These are phyloP conservation scores for Clohesyomyces aquaticus DNA, from an alignment of 495 filamentous ascomycete species.

Conservation along the genomic window DNA sequence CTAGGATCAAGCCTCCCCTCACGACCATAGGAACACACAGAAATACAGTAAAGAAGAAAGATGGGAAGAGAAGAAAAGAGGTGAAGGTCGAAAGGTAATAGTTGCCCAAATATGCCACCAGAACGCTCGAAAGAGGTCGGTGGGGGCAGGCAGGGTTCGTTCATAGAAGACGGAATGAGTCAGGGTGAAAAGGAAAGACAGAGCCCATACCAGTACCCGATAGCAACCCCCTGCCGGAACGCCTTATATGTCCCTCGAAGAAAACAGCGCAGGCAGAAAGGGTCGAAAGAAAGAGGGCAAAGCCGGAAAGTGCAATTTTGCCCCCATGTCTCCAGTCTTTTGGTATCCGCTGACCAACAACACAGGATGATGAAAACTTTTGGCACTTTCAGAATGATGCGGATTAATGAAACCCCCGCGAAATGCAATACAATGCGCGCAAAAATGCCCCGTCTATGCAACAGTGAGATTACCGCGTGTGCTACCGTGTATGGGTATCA, in stretches of 20 bases:
- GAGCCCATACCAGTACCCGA: neutral
- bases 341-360: slow-evolving; percentile 11
- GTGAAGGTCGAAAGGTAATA: neutral
- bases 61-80: slow-evolving; percentile 13
- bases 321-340: slow-evolving; percentile 18
- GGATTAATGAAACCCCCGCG: slow-evolving; percentile 32
- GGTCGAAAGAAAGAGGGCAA: slow-evolving; percentile 7
- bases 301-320: neutral
- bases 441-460: slow-evolving; percentile 43
- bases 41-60: slow-evolving; percentile 27
- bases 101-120: slow-evolving; percentile 13
- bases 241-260: neutral
- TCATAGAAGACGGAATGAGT: neutral
- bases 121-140: slow-evolving; percentile 4
- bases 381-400: slow-evolving; percentile 30
- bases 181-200: neutral
- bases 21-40: slow-evolving; percentile 16
- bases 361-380: slow-evolving; percentile 21
- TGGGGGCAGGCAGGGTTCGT: slow-evolving; percentile 5
- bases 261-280: slow-evolving; percentile 4
- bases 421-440: slow-evolving; percentile 41
- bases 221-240: slow-evolving; percentile 8
- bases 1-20: neutral
- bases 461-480: slow-evolving; percentile 39
- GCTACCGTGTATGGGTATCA: slow-evolving; percentile 30